A percentile compares a stretch with the other conserved stretches of the same genome.
phyloP scores from a whole-genome alignment of 2,329 filamentous ascomycete genomes.

The Pseudogymnoascus verrucosus region DNA sequence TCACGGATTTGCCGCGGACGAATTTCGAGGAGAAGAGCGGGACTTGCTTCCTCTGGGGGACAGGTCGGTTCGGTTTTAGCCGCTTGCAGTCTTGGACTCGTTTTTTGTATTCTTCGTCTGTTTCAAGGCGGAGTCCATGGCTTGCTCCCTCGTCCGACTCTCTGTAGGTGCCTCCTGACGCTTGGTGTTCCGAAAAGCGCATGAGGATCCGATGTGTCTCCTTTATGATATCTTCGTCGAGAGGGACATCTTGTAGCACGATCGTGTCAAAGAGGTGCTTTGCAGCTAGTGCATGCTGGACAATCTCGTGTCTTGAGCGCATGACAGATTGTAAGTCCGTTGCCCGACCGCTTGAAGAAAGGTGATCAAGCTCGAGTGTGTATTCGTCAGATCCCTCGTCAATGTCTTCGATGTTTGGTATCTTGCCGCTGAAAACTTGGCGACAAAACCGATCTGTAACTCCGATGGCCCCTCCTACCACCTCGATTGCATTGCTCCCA shows the following conservation, averaged over 20 bases:
- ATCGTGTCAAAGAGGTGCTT: constrained; percentile 16
- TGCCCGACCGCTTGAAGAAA: not conserved
- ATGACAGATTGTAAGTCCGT: not conserved
- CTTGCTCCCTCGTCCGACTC: constrained; percentile 9
- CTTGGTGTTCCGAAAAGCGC: constrained; percentile 13
- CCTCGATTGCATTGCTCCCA: not conserved
- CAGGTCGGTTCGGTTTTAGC: not conserved
- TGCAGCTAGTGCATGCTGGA: constrained; percentile 12
- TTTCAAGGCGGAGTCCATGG: not conserved
- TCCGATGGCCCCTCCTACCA: not conserved
- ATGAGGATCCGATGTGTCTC: constrained; percentile 23
- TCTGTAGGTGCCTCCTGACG: constrained; percentile 12
- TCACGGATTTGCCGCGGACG: constrained; percentile 19
- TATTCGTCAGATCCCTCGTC: not conserved
- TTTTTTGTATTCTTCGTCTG: not conserved
- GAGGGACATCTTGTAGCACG: constrained; percentile 8
- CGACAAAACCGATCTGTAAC: not conserved
- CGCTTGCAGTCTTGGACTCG: not conserved
- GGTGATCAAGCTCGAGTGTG: not conserved
- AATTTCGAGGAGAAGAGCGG: constrained; percentile 15
- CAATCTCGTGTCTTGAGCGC: constrained; percentile 4
- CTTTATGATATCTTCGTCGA: constrained; percentile 20
- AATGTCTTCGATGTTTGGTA: not conserved
- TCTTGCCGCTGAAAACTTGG: not conserved
- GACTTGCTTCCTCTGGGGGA: not conserved